These are phyloP conservation scores for Dryas alaskensis DNA, from an alignment of 306 rosid species.

Conservation along the genomic window DNA sequence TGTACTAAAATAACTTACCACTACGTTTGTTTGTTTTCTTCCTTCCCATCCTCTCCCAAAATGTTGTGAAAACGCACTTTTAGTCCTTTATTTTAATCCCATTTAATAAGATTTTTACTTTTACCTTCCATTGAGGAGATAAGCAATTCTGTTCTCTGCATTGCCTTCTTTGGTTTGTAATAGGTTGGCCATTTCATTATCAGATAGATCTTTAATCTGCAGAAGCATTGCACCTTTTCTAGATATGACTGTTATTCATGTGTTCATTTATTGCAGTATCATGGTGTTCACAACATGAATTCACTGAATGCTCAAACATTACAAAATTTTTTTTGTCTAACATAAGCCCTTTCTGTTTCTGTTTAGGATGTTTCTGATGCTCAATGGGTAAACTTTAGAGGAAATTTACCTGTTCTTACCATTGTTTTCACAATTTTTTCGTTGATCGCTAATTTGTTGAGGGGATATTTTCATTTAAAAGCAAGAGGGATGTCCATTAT, in stretches of 20 bases:
- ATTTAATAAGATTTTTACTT: background rate
- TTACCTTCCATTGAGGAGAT: background rate
- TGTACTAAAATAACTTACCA: too few species aligned
- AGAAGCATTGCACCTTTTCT: background rate
- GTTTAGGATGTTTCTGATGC: slow-evolving; percentile 85
- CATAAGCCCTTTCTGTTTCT: slow-evolving; percentile 6
- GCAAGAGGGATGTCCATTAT: slow-evolving; percentile 73
- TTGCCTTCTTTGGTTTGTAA: background rate
- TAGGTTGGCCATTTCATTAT: background rate
- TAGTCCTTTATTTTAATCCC: too few species aligned
- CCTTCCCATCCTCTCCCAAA: background rate
- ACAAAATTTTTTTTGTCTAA: background rate
- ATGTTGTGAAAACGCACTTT: background rate
- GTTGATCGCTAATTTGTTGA: slow-evolving; percentile 47
- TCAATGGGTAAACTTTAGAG: slow-evolving; percentile 89
- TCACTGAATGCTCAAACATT: background rate
- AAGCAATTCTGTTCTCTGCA: background rate
- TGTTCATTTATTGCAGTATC: background rate
- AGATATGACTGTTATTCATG: background rate
- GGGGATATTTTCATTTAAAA: slow-evolving; percentile 49
- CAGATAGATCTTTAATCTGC: background rate
- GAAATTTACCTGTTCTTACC: slow-evolving; percentile 70
- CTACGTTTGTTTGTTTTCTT: too few species aligned
- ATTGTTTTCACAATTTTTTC: slow-evolving; percentile 61
- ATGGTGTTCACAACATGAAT: background rate